Conservation (phyloP, 2,329 filamentous ascomycete species). For the Fusarium sp. region DNA sequence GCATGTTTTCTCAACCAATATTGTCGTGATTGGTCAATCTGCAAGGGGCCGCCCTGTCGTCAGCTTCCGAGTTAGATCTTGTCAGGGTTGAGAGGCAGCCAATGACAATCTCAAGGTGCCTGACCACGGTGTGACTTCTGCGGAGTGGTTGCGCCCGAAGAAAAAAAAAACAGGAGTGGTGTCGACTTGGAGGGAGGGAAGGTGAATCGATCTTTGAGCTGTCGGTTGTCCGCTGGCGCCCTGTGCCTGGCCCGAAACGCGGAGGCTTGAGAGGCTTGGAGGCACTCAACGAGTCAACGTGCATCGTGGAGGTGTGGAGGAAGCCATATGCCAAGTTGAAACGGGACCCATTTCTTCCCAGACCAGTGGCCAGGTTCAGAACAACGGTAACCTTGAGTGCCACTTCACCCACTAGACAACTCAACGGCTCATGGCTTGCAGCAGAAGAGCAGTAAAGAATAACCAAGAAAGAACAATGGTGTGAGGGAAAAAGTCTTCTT, state of each 20-base stretch:
- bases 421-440: conserved; percentile 39
- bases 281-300: conserved; percentile 35
- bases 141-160: conserved; percentile 15
- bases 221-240: conserved; percentile 24
- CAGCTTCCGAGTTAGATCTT: conserved; percentile 44
- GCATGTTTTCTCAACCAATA: conserved; percentile 30
- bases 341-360: conserved; percentile 37
- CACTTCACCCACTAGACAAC: conserved; percentile 34
- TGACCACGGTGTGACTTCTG: conserved; percentile 30
- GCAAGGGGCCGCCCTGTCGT: conserved; percentile 44
- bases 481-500: conserved; percentile 40
- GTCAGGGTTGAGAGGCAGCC: conserved; percentile 48
- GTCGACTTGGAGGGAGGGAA: conserved; percentile 19
- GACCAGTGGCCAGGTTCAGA: conserved; percentile 17
- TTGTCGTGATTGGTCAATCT: conserved; percentile 44
- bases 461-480: conserved; percentile 27
- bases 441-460: conserved; percentile 19
- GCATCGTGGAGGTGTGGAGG: conserved; percentile 40
- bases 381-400: conserved; percentile 27
- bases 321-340: conserved; percentile 39
- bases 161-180: conserved; percentile 20
- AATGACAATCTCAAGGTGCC: conserved; percentile 45
- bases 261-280: conserved; percentile 37
- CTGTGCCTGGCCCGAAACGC: conserved; percentile 39
- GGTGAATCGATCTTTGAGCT: conserved; percentile 35